Evolutionary conservation across 129 eudicot species (phyloP), one percentile per base, ranked within the genome.

Genomic region (Chrysanthemum seticuspe): DNA sequence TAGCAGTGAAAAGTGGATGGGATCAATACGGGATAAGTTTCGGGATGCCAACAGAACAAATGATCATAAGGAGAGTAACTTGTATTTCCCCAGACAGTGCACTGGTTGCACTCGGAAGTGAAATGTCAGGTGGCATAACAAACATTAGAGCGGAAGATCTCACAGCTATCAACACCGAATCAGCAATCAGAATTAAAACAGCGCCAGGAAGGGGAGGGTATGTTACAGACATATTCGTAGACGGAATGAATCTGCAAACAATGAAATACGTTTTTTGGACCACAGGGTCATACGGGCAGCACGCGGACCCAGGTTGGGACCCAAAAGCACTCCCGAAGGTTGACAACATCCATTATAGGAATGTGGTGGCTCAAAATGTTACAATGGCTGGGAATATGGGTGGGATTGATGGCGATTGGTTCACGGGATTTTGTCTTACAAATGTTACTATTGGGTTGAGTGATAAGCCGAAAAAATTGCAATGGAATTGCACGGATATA

Each of bases 1-100:
- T 91, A 13, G 95, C 97, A 5, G 86, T 91, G 13, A 91, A 90
- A 68, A 87, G 95, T 23, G 97, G 97, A 2, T 90, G 95, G 97
- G 97, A 90, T 51, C 78, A 87, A 62, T 91, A 91, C 44, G 97
- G 97, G 6, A 86, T 88, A n/a, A 77, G 74, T 48, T 67, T 83
- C 15, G 87, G 86, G 29, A 76, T 80, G 82, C 97, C 97, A 52
- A 82, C 88, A 0, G 82, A 82, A 60, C 88, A 84, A 49, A 67
- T 88, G 25, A 82, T 81, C 81, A 86, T 91, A 68, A 63, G 84
- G 44, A 52, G 90, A 1, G 75, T 88, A 50, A 91, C 88, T 2
- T 91, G 97, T 82, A 85, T 88, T 13, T 86, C 97, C 3, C 97
- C 97, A 0, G 76, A 80, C 67, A 86, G 95, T 44, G 91, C 97